Evolutionary conservation across 2,329 filamentous ascomycete species (phyloP).

Genomic region (Sarocladium strictum): DNA sequence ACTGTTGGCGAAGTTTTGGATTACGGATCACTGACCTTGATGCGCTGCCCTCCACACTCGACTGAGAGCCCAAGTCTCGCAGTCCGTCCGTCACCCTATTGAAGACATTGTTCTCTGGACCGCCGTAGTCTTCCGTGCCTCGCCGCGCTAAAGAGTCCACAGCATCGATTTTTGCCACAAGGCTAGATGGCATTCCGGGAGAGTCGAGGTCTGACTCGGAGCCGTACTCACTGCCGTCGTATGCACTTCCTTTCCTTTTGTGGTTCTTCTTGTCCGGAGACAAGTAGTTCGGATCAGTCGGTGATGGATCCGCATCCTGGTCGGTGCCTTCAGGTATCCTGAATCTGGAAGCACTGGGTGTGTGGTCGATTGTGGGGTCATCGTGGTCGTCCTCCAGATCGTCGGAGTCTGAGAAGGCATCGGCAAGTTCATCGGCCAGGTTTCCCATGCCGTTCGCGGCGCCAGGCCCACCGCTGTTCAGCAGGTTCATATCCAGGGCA

Average conservation of each 20-base stretch:
- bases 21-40: conserved; percentile 49
- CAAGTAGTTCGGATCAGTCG: conserved; percentile 25
- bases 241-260: conserved; percentile 49
- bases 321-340: conserved; percentile 9
- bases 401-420: conserved; percentile 62
- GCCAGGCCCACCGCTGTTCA: conserved; percentile 34
- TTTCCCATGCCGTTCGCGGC: conserved; percentile 62
- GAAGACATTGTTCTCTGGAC: conserved; percentile 60
- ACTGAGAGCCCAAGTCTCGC: conserved; percentile 66
- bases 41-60: conserved; percentile 64
- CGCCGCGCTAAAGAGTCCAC: conserved; percentile 64
- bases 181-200: conserved; percentile 58
- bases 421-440: conserved; percentile 74
- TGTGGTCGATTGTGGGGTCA: conserved; percentile 23
- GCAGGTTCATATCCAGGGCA: conserved; percentile 38
- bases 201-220: conserved; percentile 65
- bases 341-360: not conserved
- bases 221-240: conserved; percentile 70
- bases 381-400: conserved; percentile 49
- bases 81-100: conserved; percentile 63
- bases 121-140: conserved; percentile 60
- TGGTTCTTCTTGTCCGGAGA: conserved; percentile 39
- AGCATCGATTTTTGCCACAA: conserved; percentile 65
- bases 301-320: conserved; percentile 13
- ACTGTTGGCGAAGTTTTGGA: not conserved